These are phyloP conservation scores for Fraxinus albicans DNA, from an alignment of 305 asterid genomes.

Conservation along the genomic window DNA sequence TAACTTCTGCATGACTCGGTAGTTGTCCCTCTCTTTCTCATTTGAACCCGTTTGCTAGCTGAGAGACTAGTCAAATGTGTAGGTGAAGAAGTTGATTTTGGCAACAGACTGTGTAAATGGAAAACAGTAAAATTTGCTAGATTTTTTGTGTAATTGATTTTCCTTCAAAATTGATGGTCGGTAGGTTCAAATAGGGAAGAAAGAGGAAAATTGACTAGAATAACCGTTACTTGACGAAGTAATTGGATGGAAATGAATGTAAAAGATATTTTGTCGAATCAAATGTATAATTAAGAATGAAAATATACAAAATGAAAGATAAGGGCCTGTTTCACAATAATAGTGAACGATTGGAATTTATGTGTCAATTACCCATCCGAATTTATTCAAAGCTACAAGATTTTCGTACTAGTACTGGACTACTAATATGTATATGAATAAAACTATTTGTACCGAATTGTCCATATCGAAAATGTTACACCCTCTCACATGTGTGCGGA, in stretches of 20 bases:
- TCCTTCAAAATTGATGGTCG: background rate
- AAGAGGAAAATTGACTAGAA: too few species aligned
- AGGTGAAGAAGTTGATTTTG: background rate
- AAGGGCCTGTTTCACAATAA: background rate
- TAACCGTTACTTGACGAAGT: too few species aligned
- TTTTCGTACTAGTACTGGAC: background rate
- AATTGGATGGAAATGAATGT: too few species aligned
- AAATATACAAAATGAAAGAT: too few species aligned
- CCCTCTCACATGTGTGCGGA: too few species aligned
- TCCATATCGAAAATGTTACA: too few species aligned
- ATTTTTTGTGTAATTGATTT: background rate
- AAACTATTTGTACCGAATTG: too few species aligned
- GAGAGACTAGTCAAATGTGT: background rate
- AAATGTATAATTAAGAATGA: too few species aligned
- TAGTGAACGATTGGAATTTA: background rate
- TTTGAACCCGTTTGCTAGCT: background rate
- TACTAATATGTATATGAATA: background rate
- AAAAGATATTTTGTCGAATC: too few species aligned
- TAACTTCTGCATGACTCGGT: too few species aligned
- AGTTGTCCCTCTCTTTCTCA: too few species aligned
- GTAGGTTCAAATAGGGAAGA: background rate
- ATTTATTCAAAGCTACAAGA: background rate
- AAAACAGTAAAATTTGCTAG: background rate
- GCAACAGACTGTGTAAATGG: background rate
- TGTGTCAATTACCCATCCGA: background rate